These are phyloP conservation scores for Tarenaya hassleriana DNA, from an alignment of 345 rosid species.

Conservation along the genomic window DNA sequence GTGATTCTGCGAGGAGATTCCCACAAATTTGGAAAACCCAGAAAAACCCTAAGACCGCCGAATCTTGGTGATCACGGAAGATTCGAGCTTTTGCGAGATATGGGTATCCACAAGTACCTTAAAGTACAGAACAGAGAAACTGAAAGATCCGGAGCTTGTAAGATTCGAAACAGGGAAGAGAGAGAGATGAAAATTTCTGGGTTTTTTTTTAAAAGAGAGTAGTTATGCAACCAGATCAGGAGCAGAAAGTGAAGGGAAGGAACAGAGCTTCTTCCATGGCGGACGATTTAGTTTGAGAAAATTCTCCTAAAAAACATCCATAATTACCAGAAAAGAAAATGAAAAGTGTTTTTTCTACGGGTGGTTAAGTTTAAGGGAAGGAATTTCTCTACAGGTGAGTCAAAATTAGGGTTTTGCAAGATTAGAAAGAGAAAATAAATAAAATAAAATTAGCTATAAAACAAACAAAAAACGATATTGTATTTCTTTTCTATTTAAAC, in stretches of 20 bases:
- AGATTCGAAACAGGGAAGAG: neutral
- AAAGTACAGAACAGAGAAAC: neutral
- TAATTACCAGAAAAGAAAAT: constrained; percentile 27
- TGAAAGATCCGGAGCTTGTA: constrained; percentile 17
- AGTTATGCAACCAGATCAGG: constrained; percentile 21
- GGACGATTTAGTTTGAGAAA: constrained; percentile 14
- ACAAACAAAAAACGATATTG: too few relatives aligned
- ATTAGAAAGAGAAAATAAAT: constrained; percentile 13
- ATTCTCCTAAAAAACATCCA: constrained; percentile 17
- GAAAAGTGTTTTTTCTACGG: constrained; percentile 22
- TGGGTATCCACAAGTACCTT: neutral
- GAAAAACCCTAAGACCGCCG: constrained; percentile 9
- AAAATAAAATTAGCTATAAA: neutral
- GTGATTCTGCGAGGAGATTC: constrained; percentile 24
- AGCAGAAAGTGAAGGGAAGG: neutral
- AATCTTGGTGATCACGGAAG: constrained; percentile 29
- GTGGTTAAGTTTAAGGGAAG: constrained; percentile 31
- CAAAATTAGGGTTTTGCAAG: constrained; percentile 33
- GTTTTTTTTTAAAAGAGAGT: neutral
- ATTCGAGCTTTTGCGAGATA: constrained; percentile 6
- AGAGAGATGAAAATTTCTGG: constrained; percentile 11
- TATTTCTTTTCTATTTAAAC: too few relatives aligned
- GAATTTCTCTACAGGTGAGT: constrained; percentile 23
- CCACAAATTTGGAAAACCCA: constrained; percentile 27
- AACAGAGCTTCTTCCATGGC: constrained; percentile 17